These are phyloP conservation scores for Suillus subaureus DNA, from an alignment of 768 basidiomycete species.

Conservation along the genomic window DNA sequence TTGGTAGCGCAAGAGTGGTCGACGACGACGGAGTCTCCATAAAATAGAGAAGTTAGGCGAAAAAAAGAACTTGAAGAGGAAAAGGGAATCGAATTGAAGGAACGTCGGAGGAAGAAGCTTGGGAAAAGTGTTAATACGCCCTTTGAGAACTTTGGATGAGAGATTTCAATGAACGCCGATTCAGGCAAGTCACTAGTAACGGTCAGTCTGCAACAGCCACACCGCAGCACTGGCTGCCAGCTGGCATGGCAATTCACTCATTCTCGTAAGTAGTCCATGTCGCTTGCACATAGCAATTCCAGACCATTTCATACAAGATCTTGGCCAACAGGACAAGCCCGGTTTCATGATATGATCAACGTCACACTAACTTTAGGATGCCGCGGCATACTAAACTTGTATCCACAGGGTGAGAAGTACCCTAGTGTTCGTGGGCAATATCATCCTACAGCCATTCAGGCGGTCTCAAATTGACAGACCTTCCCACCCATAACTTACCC, in stretches of 20 bases:
- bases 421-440: background rate
- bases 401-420: background rate
- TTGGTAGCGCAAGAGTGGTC: slow-evolving; percentile 36
- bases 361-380: background rate
- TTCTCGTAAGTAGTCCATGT: background rate
- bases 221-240: background rate
- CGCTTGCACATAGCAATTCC: background rate
- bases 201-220: background rate
- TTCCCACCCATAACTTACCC: background rate
- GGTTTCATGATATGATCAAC: background rate
- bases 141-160: slow-evolving; percentile 4
- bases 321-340: background rate
- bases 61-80: slow-evolving; percentile 4
- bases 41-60: slow-evolving; percentile 18
- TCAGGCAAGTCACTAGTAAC: background rate
- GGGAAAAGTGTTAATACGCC: background rate
- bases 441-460: background rate
- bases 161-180: slow-evolving; percentile 7
- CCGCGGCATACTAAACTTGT: background rate
- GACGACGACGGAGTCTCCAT: slow-evolving; percentile 47
- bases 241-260: slow-evolving; percentile 2
- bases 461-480: background rate
- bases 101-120: slow-evolving; percentile 7
- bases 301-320: background rate
- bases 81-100: slow-evolving; percentile 9